Conservation (phyloP, 371 early-diverging fungal species). For the Circinella umbellata region DNA sequence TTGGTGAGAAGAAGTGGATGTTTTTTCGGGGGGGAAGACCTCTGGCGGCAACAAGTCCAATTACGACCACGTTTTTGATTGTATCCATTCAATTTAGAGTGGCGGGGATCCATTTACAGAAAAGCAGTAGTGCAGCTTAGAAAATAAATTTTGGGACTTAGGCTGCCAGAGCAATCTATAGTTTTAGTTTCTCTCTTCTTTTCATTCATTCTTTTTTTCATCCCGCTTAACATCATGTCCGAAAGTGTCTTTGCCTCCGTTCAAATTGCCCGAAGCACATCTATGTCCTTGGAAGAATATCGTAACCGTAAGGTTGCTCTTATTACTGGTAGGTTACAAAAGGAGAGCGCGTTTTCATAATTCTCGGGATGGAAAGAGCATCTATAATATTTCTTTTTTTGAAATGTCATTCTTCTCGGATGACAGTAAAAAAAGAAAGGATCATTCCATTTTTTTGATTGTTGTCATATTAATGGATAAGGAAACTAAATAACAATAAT, state of each 20-base stretch:
- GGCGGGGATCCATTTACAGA: too few species aligned
- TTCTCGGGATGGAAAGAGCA: background rate
- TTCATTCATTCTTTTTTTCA: slow-evolving; percentile 17
- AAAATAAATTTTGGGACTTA: too few species aligned
- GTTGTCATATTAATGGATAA: background rate
- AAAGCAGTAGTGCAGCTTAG: too few species aligned
- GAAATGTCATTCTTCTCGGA: background rate
- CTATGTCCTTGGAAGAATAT: slow-evolving; percentile 54
- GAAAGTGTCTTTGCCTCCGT: slow-evolving; percentile 34
- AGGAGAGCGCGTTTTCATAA: background rate
- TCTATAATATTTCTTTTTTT: background rate
- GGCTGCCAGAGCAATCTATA: background rate
- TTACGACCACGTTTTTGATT: too few species aligned
- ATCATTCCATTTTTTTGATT: too few species aligned
- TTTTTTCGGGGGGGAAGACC: too few species aligned
- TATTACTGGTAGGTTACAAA: slow-evolving; percentile 50
- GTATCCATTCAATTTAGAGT: too few species aligned
- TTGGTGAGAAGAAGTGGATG: too few species aligned
- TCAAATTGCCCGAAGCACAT: slow-evolving; percentile 22
- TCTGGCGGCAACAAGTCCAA: too few species aligned
- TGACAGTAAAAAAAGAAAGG: background rate
- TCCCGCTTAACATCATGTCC: slow-evolving; percentile 30
- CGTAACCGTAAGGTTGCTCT: slow-evolving; percentile 64
- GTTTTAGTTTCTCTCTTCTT: slow-evolving; percentile 13
- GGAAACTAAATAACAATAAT: background rate